Conservation (phyloP, 2,329 filamentous ascomycete species). For the Geosmithia putterillii region DNA sequence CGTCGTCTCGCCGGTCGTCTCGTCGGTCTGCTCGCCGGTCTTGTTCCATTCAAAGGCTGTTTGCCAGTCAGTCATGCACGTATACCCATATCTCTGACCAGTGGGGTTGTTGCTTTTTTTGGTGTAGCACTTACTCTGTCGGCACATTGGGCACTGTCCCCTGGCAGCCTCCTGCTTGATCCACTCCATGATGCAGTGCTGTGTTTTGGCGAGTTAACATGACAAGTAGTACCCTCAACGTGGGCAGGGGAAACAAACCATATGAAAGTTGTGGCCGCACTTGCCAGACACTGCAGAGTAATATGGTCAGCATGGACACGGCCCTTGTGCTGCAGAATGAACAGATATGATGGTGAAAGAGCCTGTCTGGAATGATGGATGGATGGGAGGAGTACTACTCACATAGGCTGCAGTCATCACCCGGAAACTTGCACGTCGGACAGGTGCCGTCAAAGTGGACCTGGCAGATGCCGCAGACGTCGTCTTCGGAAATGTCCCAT, state of each 20-base stretch:
- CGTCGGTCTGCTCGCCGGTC: constrained; percentile 21
- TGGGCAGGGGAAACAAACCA: constrained; percentile 43
- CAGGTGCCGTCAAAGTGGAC: constrained; percentile 97
- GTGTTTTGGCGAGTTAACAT: constrained; percentile 1
- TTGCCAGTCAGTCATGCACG: constrained; percentile 3
- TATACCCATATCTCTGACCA: too few species aligned
- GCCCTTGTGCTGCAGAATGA: too few species aligned
- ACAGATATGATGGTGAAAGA: background rate
- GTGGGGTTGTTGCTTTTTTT: background rate
- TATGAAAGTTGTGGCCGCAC: constrained; percentile 96
- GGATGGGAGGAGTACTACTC: constrained; percentile 20
- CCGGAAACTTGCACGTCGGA: constrained; percentile 94
- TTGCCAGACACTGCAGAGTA: constrained; percentile 67
- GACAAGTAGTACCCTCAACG: background rate
- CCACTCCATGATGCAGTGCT: constrained; percentile 96
- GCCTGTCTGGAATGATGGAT: background rate
- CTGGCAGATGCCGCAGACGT: constrained; percentile 97
- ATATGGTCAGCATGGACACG: constrained; percentile 4
- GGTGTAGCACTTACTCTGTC: constrained; percentile 57
- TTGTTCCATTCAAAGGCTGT: constrained; percentile 29
- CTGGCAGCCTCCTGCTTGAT: constrained; percentile 89
- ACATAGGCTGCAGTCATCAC: constrained; percentile 90
- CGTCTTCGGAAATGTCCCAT: constrained; percentile 95
- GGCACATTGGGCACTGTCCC: constrained; percentile 94
- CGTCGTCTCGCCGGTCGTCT: constrained; percentile 2